Evolutionary conservation across 805 yeast species (phyloP), one percentile per base, ranked within the genome.

Genomic region (Pichia nakasei): DNA sequence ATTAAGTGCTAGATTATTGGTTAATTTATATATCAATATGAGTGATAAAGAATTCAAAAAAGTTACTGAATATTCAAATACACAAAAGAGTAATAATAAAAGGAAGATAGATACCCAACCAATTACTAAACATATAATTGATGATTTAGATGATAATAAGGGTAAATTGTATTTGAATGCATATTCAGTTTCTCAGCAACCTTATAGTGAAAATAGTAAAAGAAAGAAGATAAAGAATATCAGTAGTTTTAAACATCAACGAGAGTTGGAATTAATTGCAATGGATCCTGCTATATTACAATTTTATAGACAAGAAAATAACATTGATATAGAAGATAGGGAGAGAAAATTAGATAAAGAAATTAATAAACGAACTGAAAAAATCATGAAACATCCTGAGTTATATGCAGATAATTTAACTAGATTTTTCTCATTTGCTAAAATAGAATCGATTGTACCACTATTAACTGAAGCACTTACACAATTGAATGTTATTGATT

Each of bases 281-380:
- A 63, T 63, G 49, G 81, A 75, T 52, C 80, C 80, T 2, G 73
- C 76, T 1, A 60, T 68, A 5, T 45, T 74, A 17, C 81, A 75
- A 51, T 75, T 74, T 52, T 44, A 44, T 18, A 42, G 50, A 22
- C 43, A 44, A 35, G 54, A 48, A 22, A 32, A 42, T 8, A 37
- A 26, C 5, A 21, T 46, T 17, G 37, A 41, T 34, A 53, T 65
- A 32, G 61, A 53, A 17, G 55, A 55, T 4, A 54, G 63, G 45
- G 46, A 52, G 27, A 38, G 48, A 38, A 43, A 48, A 22, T 54
- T 59, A 38, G 51, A 52, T 38, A 46, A 52, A 13, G 52, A 57
- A 38, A 47, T 60, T 37, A 52, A 37, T 18, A 56, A 19, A 48
- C 50, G 27, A 41, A 48, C 37, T 36, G 48, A 27, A 33, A 42